Conservation (phyloP, 1,284 basidiomycete species). For the Meripilus lineatus region DNA sequence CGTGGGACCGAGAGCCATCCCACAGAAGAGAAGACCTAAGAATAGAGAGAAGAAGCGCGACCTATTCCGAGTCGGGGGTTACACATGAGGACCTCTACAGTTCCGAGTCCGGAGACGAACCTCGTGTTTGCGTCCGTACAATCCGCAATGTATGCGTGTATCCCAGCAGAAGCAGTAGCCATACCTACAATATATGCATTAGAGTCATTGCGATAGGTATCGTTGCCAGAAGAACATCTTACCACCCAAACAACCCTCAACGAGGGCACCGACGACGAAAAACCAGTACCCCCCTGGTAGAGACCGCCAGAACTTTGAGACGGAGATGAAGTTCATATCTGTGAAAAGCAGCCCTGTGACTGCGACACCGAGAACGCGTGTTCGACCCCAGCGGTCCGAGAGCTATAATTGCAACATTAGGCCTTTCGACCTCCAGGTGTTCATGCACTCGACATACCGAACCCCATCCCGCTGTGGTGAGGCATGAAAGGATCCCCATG, state of each 20-base stretch:
- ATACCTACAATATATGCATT: slow-evolving; percentile 36
- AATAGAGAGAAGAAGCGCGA: slow-evolving; percentile 60
- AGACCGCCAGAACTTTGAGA: slow-evolving; percentile 50
- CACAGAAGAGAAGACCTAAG: slow-evolving; percentile 58
- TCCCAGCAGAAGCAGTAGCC: slow-evolving; percentile 42
- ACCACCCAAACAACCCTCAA: slow-evolving; percentile 83
- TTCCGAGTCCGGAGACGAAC: slow-evolving; percentile 21
- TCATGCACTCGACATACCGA: slow-evolving; percentile 41
- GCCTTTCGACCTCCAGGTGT: neutral
- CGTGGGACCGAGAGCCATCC: slow-evolving; percentile 71
- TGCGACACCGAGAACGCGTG: slow-evolving; percentile 57
- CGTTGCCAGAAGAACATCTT: slow-evolving; percentile 16
- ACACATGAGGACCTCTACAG: neutral
- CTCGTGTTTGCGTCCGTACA: slow-evolving; percentile 45
- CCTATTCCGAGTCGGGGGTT: slow-evolving; percentile 20
- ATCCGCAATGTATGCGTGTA: slow-evolving; percentile 63
- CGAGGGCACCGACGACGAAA: slow-evolving; percentile 63
- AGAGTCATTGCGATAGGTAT: neutral
- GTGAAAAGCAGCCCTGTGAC: slow-evolving; percentile 60
- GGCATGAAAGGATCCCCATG: slow-evolving; percentile 67
- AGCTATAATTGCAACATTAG: slow-evolving; percentile 35
- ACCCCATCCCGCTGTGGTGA: slow-evolving; percentile 87
- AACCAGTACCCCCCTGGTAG: slow-evolving; percentile 83
- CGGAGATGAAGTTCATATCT: slow-evolving; percentile 66
- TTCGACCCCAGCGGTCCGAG: slow-evolving; percentile 79